A percentile compares a stretch with the other conserved stretches of the same genome.
These are phyloP conservation scores for Boletellus deceptivus DNA, from an alignment of 1,284 basidiomycete genomes.

Conservation along the genomic window DNA sequence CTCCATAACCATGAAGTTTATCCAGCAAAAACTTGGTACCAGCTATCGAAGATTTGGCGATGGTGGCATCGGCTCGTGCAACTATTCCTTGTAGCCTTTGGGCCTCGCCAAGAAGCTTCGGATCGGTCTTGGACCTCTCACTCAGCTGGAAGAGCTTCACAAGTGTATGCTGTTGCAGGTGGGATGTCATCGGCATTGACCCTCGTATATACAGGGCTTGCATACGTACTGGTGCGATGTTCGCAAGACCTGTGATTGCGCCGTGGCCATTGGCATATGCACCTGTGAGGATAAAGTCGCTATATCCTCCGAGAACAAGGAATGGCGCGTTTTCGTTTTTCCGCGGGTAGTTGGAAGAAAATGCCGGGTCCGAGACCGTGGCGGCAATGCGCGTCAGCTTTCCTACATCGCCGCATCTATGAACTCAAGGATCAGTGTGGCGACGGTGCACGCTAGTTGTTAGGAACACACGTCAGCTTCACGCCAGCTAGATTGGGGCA, in stretches of 20 bases:
- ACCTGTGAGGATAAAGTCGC: conserved; percentile 77
- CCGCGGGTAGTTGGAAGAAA: conserved; percentile 60
- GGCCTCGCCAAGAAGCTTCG: conserved; percentile 64
- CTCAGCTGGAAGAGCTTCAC: conserved; percentile 64
- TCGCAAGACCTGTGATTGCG: conserved; percentile 80
- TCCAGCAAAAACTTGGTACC: conserved; percentile 81
- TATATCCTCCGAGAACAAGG: conserved; percentile 75
- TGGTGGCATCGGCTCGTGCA: conserved; percentile 77
- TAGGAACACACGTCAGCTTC: conserved; percentile 75
- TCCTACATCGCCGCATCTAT: conserved; percentile 84
- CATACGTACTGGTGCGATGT: conserved; percentile 68
- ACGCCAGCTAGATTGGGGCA: conserved; percentile 78
- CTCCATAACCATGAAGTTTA: conserved; percentile 75
- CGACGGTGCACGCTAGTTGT: background rate
- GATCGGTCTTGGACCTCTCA: conserved; percentile 50
- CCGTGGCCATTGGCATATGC: conserved; percentile 68
- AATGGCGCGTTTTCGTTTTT: conserved; percentile 65
- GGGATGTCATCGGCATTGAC: background rate
- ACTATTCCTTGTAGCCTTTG: conserved; percentile 77
- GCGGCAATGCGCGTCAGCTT: conserved; percentile 84
- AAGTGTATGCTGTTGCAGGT: conserved; percentile 49
- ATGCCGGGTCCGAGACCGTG: conserved; percentile 58
- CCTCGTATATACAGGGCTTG: background rate
- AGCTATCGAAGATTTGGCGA: conserved; percentile 74
- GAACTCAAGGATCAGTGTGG: conserved; percentile 3